phyloP scores from a whole-genome alignment of 2,329 filamentous ascomycete genomes.

The Diplodia seriata region DNA sequence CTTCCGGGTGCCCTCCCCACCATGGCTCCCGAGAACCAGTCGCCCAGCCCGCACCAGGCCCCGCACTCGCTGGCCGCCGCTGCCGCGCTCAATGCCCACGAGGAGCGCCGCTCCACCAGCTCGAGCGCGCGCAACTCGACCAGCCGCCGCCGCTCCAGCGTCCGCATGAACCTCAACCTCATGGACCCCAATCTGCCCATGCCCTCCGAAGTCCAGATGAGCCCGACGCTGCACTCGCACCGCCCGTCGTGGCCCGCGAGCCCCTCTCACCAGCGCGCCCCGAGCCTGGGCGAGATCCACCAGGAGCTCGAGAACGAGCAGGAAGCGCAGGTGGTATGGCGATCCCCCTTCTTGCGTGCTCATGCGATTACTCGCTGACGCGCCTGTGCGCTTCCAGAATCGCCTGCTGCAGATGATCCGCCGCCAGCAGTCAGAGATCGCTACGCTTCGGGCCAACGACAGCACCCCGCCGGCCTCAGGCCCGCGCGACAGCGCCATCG shows the following conservation, averaged over 20 bases:
- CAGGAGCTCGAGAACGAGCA: constrained; percentile 82
- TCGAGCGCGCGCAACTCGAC: constrained; percentile 54
- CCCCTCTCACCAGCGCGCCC: constrained; percentile 69
- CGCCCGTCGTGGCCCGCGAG: constrained; percentile 53
- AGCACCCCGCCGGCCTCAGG: constrained; percentile 23
- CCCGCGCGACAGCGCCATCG: constrained; percentile 50
- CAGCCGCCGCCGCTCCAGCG: constrained; percentile 68
- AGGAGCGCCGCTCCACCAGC: constrained; percentile 64
- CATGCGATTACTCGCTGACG: background rate
- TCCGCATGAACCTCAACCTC: constrained; percentile 75
- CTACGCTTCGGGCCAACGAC: constrained; percentile 58
- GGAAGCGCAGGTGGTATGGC: constrained; percentile 74
- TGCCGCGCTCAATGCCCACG: constrained; percentile 77
- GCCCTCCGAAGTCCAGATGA: constrained; percentile 72
- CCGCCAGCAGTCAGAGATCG: constrained; percentile 74
- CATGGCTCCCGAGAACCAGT: constrained; percentile 38
- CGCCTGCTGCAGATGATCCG: constrained; percentile 79
- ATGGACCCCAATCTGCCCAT: constrained; percentile 73
- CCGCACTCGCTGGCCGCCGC: constrained; percentile 74
- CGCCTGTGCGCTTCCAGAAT: constrained; percentile 59
- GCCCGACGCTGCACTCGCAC: constrained; percentile 42
- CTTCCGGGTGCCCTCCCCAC: constrained; percentile 58
- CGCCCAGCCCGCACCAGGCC: constrained; percentile 30
- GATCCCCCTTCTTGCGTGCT: background rate
- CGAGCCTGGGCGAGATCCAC: constrained; percentile 77